A percentile compares a stretch with the other conserved stretches of the same genome.
Conservation (phyloP, 2,329 filamentous ascomycete genomes). For the Bisporella sp. region DNA sequence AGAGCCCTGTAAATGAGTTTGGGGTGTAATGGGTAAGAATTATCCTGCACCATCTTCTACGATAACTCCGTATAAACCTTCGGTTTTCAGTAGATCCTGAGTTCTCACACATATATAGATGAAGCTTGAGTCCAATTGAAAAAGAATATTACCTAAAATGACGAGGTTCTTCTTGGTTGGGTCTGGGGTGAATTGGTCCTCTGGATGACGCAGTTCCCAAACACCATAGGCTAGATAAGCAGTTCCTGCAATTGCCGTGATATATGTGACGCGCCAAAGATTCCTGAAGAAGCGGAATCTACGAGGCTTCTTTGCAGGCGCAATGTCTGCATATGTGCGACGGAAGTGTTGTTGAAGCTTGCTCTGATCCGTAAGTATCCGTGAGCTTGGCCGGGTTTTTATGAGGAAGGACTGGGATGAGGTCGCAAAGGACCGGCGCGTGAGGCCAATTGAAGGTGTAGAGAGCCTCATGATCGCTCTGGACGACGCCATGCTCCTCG, state of each 20-base stretch:
- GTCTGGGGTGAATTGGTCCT: conserved; percentile 71
- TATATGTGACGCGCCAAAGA: conserved; percentile 76
- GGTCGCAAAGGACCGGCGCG: conserved; percentile 22
- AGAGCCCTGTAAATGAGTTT: too few species aligned
- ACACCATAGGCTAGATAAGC: conserved; percentile 74
- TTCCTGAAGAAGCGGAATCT: conserved; percentile 68
- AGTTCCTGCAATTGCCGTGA: conserved; percentile 62
- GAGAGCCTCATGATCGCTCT: conserved; percentile 26
- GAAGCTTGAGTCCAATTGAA: too few species aligned
- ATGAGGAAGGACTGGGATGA: conserved; percentile 18
- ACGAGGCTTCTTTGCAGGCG: conserved; percentile 42
- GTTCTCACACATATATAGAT: too few species aligned
- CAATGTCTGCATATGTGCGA: conserved; percentile 34
- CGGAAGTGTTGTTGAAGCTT: conserved; percentile 33
- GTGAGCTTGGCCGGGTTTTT: conserved; percentile 20
- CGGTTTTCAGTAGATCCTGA: too few species aligned
- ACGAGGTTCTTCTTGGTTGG: conserved; percentile 95
- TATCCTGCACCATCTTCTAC: too few species aligned
- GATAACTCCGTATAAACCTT: too few species aligned
- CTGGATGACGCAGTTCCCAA: conserved; percentile 75
- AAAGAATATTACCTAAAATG: conserved; percentile 63
- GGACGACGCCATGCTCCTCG: conserved; percentile 25
- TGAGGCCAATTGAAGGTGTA: conserved; percentile 22
- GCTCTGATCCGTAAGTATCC: conserved; percentile 16
- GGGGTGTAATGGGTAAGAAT: too few species aligned